Evolutionary conservation across 176 grass and related monocot species (phyloP).

Genomic region (Chloris gayana): DNA sequence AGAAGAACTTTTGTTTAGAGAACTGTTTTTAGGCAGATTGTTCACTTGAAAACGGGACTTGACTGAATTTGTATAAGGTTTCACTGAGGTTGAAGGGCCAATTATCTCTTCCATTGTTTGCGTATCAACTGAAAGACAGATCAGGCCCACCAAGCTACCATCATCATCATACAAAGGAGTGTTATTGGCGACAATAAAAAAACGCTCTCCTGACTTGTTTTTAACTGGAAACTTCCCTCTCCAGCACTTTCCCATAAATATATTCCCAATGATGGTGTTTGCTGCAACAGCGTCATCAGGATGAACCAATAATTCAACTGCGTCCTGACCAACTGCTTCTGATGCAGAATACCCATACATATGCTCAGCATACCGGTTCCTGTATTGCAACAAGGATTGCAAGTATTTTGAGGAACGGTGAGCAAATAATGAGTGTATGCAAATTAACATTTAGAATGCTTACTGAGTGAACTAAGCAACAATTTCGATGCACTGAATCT

Average conservation of each 20-base stretch:
- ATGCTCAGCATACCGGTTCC: slow-evolving; percentile 82
- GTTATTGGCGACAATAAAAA: slow-evolving; percentile 60
- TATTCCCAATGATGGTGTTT: slow-evolving; percentile 55
- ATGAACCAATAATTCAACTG: slow-evolving; percentile 64
- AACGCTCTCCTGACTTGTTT: slow-evolving; percentile 73
- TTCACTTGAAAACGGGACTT: slow-evolving; percentile 30
- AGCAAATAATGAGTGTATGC: too few relatives aligned
- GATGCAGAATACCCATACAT: slow-evolving; percentile 73
- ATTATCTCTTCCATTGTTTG: slow-evolving; percentile 54
- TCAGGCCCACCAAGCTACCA: slow-evolving; percentile 74
- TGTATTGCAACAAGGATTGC: slow-evolving; percentile 23
- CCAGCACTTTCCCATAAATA: slow-evolving; percentile 82
- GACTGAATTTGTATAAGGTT: slow-evolving; percentile 11
- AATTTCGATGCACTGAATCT: too few relatives aligned
- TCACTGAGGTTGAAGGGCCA: slow-evolving; percentile 33
- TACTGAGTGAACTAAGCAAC: too few relatives aligned
- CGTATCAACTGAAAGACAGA: slow-evolving; percentile 73
- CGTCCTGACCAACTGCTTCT: slow-evolving; percentile 75
- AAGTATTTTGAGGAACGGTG: too few relatives aligned
- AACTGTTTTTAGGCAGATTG: slow-evolving; percentile 23
- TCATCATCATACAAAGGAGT: slow-evolving; percentile 91
- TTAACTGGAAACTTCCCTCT: slow-evolving; percentile 83
- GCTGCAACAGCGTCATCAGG: slow-evolving; percentile 50
- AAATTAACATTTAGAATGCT: too few relatives aligned
- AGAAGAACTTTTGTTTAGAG: slow-evolving; percentile 26